Percentiles rank a stretch among this genome's conserved stretches.
Conservation (phyloP, 2,329 filamentous ascomycete species). For the Fusarium sacchari region DNA sequence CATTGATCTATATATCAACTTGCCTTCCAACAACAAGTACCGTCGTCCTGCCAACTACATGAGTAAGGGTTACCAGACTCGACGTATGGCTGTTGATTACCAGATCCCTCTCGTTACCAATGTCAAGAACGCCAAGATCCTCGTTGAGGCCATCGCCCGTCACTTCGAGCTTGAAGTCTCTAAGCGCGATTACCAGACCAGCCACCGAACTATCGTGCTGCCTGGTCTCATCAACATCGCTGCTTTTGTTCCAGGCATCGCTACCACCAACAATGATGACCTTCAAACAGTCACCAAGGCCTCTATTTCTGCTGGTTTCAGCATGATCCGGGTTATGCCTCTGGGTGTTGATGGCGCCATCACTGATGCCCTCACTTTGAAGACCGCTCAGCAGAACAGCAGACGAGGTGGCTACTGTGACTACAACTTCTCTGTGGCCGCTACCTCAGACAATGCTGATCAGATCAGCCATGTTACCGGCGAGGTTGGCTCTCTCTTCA, state of each 20-base stretch:
- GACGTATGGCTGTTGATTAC: slow-evolving; percentile 97
- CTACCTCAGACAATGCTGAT: slow-evolving; percentile 77
- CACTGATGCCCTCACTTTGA: slow-evolving; percentile 76
- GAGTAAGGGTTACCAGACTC: slow-evolving; percentile 95
- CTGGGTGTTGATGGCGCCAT: slow-evolving; percentile 77
- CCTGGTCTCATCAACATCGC: slow-evolving; percentile 82
- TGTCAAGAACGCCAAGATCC: slow-evolving; percentile 98
- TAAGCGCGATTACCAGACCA: slow-evolving; percentile 90
- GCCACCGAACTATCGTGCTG: slow-evolving; percentile 78
- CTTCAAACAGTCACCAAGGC: slow-evolving; percentile 77
- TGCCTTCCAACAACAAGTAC: slow-evolving; percentile 99
- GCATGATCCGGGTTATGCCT: slow-evolving; percentile 83
- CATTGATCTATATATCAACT: slow-evolving; percentile 98
- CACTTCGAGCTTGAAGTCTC: slow-evolving; percentile 87
- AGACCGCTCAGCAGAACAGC: slow-evolving; percentile 76
- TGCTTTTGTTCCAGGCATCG: slow-evolving; percentile 81
- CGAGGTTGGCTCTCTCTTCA: slow-evolving; percentile 83
- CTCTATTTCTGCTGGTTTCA: slow-evolving; percentile 79
- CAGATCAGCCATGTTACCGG: slow-evolving; percentile 77
- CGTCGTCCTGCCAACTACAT: slow-evolving; percentile 97
- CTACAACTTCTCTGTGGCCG: slow-evolving; percentile 82
- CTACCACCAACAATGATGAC: slow-evolving; percentile 71
- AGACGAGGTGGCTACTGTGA: slow-evolving; percentile 76
- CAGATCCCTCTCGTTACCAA: slow-evolving; percentile 98
- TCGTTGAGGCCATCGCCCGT: slow-evolving; percentile 92